Conservation (phyloP, 2,329 filamentous ascomycete genomes). For the Venturia oleaginea region DNA sequence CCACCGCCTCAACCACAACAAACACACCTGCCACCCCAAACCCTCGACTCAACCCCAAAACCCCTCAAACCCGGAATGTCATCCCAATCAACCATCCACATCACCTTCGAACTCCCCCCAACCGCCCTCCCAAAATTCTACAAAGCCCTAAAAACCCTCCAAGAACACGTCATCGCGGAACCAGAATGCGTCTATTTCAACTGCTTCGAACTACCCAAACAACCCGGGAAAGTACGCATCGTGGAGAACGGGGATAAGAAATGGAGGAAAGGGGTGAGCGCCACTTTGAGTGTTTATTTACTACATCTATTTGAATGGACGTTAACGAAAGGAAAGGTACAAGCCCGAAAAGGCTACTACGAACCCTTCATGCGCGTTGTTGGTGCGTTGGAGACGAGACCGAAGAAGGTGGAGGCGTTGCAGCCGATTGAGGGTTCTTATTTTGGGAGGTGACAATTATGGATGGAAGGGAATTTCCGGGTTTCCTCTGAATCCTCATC, state of each 20-base stretch:
- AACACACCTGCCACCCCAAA: too few species aligned
- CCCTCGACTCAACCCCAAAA: too few species aligned
- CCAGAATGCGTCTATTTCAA: constrained; percentile 10
- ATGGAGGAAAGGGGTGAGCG: constrained; percentile 1
- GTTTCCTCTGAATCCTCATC: background rate
- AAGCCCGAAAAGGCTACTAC: background rate
- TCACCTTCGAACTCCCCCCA: constrained; percentile 4
- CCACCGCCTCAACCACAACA: too few species aligned
- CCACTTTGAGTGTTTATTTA: too few species aligned
- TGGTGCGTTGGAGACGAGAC: background rate
- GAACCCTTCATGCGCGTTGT: background rate
- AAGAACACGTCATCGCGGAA: background rate
- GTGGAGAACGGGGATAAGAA: constrained; percentile 1
- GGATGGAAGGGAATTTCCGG: background rate
- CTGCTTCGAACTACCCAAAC: constrained; percentile 1
- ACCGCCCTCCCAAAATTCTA: background rate
- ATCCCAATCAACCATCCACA: constrained; percentile 3
- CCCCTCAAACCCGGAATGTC: background rate
- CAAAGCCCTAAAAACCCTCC: constrained; percentile 8
- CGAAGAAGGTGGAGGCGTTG: constrained; percentile 8
- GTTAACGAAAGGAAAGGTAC: background rate
- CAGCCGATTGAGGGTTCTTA: background rate
- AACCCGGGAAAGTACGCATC: background rate
- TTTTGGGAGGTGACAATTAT: constrained; percentile 2
- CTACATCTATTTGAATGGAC: too few species aligned